A percentile compares a stretch with the other conserved stretches of the same genome.
phyloP scores from a whole-genome alignment of 192 early-diverging fungal species.

The Backusella luteola region DNA sequence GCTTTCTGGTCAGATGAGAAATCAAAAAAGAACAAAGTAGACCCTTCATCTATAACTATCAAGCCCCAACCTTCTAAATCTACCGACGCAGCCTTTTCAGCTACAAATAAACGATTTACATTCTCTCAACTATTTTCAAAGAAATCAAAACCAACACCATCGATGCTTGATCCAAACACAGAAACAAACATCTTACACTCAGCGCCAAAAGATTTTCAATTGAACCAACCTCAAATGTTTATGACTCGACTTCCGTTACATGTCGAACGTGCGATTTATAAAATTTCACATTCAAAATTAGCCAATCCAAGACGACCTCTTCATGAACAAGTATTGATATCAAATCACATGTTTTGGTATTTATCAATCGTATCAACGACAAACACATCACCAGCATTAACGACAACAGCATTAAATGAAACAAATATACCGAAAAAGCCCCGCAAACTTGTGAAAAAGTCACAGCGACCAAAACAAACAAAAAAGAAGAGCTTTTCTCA shows the following conservation, averaged over 20 bases:
- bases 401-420: conserved; percentile 25
- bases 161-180: not conserved
- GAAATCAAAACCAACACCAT: not conserved
- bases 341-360: conserved; percentile 86
- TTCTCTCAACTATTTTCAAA: conserved; percentile 10
- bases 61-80: not conserved
- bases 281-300: conserved; percentile 70
- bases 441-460: conserved; percentile 8
- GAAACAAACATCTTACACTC: conserved; percentile 7
- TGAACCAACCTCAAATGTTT: conserved; percentile 20
- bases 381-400: not conserved
- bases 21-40: conserved; percentile 15
- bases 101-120: not conserved
- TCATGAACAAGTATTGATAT: conserved; percentile 71
- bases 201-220: conserved; percentile 21
- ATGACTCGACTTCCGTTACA: conserved; percentile 64
- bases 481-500: not conserved
- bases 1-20: conserved; percentile 24
- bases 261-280: conserved; percentile 76
- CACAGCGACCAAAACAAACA: not conserved
- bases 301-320: conserved; percentile 74
- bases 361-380: conserved; percentile 53
- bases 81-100: not conserved
- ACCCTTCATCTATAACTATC: not conserved
- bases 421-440: conserved; percentile 23